A percentile compares a stretch with the other conserved stretches of the same genome.
phyloP scores from a whole-genome alignment of 139 green algal species.

The Eudorina sp. region DNA sequence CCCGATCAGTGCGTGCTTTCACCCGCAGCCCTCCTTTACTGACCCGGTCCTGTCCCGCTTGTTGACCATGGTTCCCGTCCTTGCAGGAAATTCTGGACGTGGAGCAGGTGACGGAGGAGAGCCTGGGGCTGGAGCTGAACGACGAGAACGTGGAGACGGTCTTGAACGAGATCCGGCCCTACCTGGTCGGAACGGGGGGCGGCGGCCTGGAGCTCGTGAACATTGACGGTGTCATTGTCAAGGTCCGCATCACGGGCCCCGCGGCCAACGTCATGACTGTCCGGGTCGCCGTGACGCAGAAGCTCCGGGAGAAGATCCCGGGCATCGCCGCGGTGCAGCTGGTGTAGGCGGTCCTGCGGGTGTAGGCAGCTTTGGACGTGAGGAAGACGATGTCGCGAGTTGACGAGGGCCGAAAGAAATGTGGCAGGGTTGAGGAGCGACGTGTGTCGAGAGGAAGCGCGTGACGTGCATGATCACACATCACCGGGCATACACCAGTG shows the following conservation, averaged over 20 bases:
- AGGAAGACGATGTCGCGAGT: no score
- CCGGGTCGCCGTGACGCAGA: slow-evolving; percentile 98
- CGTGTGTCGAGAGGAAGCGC: no score
- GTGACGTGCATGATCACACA: no score
- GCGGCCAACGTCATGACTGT: slow-evolving; percentile 98
- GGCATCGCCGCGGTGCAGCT: slow-evolving; percentile 97
- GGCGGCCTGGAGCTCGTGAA: slow-evolving; percentile 90
- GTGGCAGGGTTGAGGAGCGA: no score
- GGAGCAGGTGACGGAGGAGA: slow-evolving; percentile 94
- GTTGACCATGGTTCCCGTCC: no score
- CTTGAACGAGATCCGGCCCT: slow-evolving; percentile 87
- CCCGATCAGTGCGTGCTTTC: no score
- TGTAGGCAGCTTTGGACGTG: no score
- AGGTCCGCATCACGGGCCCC: slow-evolving; percentile 93
- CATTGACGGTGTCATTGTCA: slow-evolving; percentile 95
- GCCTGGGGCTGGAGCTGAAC: slow-evolving; percentile 90
- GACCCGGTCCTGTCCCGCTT: no score
- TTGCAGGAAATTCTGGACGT: slow-evolving; percentile 96
- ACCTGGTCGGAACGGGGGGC: slow-evolving; percentile 95
- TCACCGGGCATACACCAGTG: no score
- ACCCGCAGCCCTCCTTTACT: no score
- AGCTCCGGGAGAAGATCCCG: slow-evolving; percentile 98
- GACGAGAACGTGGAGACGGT: slow-evolving; percentile 87
- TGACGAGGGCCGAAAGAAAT: no score
- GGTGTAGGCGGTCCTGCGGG: no score